Evolutionary conservation across 2,329 filamentous ascomycete species (phyloP), one percentile per base, ranked within the genome.

Genomic region (Sarocladium strictum): DNA sequence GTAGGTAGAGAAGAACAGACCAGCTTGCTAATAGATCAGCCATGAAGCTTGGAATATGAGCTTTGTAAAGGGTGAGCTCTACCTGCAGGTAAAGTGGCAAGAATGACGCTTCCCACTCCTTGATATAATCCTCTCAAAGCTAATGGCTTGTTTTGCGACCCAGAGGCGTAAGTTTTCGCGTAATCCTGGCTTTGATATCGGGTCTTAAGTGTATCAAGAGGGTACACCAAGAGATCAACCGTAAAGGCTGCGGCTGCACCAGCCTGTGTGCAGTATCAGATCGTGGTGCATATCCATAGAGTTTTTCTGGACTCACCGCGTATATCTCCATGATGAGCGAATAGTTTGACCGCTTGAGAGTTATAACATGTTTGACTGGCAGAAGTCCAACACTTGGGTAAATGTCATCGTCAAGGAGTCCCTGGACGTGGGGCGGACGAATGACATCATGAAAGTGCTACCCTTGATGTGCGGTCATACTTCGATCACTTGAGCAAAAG

Each of bases 41-140:
- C 2, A n/a, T n/a, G n/a, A n/a, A n/a, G n/a, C n/a, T 19, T 35
- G 17, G 47, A 10, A 4, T 24, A n/a, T 19, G 24, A 38, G 19
- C n/a, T n/a, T 32, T 32, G 21, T 6, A 17, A 17, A 27, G 19
- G 26, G 17, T 49, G 24, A 33, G 23, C n/a, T 29, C 57, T 68
- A 89, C 87, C 89, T 55, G 88, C 89, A n/a, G 92, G 91, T n/a
- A 96, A 74, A 0, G 91, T 96, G 11, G 90, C 88, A 27, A 96
- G 71, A 10, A 96, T 84, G 21, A 95, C 87, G 63, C 88, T 92
- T 55, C 90, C 90, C 19, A 96, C 78, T 19, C 91, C 91, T 68
- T 96, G 91, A 63, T 96, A 96, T 6, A 96, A 71, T 0, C 91
- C 91, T 12, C 83, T 78, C 59, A 90, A 84, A 11, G 68, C 62